These are phyloP conservation scores for Psilocybe cubensis DNA, from an alignment of 768 basidiomycete species.

Conservation along the genomic window DNA sequence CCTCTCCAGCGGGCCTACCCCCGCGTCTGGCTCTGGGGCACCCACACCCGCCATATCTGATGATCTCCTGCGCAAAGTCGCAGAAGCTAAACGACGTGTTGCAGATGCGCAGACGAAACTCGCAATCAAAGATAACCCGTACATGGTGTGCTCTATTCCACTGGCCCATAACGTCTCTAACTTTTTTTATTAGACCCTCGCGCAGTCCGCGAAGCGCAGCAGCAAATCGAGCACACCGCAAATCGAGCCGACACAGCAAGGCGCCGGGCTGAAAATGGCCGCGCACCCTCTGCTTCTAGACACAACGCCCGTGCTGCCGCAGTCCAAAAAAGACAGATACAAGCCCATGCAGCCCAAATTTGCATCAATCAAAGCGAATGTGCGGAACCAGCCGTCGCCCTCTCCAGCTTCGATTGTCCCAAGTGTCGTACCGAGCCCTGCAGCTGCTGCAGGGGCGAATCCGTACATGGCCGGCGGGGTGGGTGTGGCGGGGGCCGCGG, in stretches of 20 bases:
- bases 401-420: slow-evolving; percentile 48
- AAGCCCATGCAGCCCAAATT: slow-evolving; percentile 99
- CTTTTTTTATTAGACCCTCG: slow-evolving; percentile 44
- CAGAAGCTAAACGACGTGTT: slow-evolving; percentile 86
- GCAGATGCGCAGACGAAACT: slow-evolving; percentile 81
- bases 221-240: slow-evolving; percentile 32
- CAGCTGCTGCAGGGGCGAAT: slow-evolving; percentile 55
- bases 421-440: slow-evolving; percentile 32
- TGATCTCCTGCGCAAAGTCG: slow-evolving; percentile 72
- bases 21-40: slow-evolving; percentile 37
- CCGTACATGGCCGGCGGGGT: slow-evolving; percentile 66
- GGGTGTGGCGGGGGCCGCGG: background rate
- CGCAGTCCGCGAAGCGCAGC: slow-evolving; percentile 50
- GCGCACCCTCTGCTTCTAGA: slow-evolving; percentile 88
- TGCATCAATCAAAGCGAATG: slow-evolving; percentile 91
- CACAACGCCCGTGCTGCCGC: slow-evolving; percentile 53
- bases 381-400: slow-evolving; percentile 51
- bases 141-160: slow-evolving; percentile 63
- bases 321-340: slow-evolving; percentile 89
- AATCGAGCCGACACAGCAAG: slow-evolving; percentile 75
- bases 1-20: slow-evolving; percentile 43
- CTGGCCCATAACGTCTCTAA: background rate
- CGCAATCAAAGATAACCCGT: slow-evolving; percentile 81
- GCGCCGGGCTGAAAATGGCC: slow-evolving; percentile 87
- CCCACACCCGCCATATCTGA: slow-evolving; percentile 56